Percentiles rank a stretch among this genome's conserved stretches.
Conservation (phyloP, 73 alveolate genomes). For the Paramecium sexaurelia region DNA sequence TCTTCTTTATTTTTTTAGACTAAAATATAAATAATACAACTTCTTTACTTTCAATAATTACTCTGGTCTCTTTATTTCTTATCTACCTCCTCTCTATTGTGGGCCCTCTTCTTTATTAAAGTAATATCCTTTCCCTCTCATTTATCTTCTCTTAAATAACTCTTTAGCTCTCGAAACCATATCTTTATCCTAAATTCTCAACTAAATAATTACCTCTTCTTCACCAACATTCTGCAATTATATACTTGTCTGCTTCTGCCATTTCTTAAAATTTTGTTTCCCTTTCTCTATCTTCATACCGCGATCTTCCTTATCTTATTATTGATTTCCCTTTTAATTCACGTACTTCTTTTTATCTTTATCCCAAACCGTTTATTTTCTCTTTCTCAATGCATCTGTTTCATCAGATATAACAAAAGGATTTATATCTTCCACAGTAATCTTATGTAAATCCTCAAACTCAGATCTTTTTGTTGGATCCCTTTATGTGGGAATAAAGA, state of each 20-base stretch:
- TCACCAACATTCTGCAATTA: constrained; percentile 80
- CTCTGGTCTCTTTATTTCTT: constrained; percentile 47
- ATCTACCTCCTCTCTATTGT: not conserved
- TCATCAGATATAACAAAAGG: constrained; percentile 73
- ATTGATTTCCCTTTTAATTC: constrained; percentile 63
- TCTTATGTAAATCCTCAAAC: constrained; percentile 73
- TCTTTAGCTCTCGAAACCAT: constrained; percentile 72
- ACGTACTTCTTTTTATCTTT: constrained; percentile 75
- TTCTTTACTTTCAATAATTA: constrained; percentile 47
- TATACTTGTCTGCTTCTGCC: constrained; percentile 80
- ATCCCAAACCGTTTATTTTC: constrained; percentile 83
- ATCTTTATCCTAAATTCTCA: constrained; percentile 51
- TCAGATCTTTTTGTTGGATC: constrained; percentile 70
- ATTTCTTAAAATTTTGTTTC: constrained; percentile 76
- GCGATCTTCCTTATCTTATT: constrained; percentile 73
- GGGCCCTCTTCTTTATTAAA: constrained; percentile 11
- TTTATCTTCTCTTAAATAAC: constrained; percentile 67
- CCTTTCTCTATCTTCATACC: constrained; percentile 73
- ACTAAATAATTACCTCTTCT: constrained; percentile 58
- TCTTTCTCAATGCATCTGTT: constrained; percentile 68
- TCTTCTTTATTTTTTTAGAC: constrained; percentile 65
- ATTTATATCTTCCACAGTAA: constrained; percentile 60
- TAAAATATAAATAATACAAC: not conserved
- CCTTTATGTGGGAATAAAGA: constrained; percentile 56
- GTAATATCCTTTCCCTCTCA: constrained; percentile 64